These are phyloP conservation scores for Phlyctochytrium arcticum DNA, from an alignment of 192 early-diverging fungal genomes.

Conservation along the genomic window DNA sequence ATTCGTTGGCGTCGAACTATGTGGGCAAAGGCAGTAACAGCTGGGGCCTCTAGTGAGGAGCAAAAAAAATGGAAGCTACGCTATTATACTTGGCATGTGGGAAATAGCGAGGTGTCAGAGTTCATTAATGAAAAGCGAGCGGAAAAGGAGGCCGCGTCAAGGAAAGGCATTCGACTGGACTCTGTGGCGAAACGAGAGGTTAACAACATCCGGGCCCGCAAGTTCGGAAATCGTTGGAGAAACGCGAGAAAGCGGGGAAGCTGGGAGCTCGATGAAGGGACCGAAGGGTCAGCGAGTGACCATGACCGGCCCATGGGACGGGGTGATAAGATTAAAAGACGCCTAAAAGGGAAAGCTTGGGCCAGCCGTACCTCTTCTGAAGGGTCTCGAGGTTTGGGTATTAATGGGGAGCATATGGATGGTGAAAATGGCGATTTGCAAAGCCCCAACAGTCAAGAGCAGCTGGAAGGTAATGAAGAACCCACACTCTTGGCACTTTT, in stretches of 20 bases:
- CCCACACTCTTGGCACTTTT: too few relatives aligned
- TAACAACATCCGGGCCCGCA: not conserved
- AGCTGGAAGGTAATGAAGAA: too few relatives aligned
- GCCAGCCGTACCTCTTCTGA: too few relatives aligned
- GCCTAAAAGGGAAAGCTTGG: too few relatives aligned
- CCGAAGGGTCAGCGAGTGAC: too few relatives aligned
- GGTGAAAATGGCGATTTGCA: too few relatives aligned
- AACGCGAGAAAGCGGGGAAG: not conserved
- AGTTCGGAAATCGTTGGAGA: not conserved
- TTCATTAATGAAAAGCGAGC: not conserved
- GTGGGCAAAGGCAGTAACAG: constrained; percentile 19
- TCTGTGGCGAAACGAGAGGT: not conserved
- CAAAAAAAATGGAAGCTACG: constrained; percentile 26
- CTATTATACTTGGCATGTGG: constrained; percentile 28
- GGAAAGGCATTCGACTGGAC: not conserved
- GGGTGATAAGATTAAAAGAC: too few relatives aligned
- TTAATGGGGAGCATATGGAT: too few relatives aligned
- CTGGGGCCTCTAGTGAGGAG: constrained; percentile 21
- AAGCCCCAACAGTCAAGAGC: too few relatives aligned
- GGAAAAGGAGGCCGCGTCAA: not conserved
- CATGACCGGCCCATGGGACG: too few relatives aligned
- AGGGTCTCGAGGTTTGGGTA: too few relatives aligned
- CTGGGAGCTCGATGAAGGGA: not conserved
- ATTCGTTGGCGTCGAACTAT: constrained; percentile 17
- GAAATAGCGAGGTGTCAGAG: constrained; percentile 20